Evolutionary conservation across 352 stramenopile species (phyloP), one percentile per base, ranked within the genome.

Genomic region (Aphanomyces stellatus): DNA sequence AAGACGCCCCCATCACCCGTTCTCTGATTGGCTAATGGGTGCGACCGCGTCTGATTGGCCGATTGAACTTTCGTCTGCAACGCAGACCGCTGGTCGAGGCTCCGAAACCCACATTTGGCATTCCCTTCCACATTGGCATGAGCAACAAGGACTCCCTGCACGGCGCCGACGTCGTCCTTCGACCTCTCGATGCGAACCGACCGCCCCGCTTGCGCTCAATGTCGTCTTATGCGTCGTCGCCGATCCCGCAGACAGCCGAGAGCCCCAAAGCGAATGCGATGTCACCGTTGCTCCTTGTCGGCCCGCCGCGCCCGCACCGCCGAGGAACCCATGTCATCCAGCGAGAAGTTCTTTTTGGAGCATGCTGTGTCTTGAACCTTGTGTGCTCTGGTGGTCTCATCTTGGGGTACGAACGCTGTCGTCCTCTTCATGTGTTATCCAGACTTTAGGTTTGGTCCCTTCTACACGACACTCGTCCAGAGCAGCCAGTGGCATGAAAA

Each of bases 401-500:
- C 57, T 67, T 92, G 1, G 84, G 84, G 62, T 82, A 46, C 7
- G 35, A 43, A 7, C 46, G 59, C 40, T 19, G 37, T 24, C 11
- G 37, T 6, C 24, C 31, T 48, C 0, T 30, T n/a, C 19, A 53
- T 31, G 57, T 37, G 55, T 10, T 57, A 41, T 4, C 17, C 1
- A 34, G 42, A 28, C 28, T 46, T 10, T 51, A 85, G 75, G 37
- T 92, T 92, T 72, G 84, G 84, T 0, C 84, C 84, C 0, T 72
- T 92, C 17, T 92, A 92, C 53, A 87, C 84, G 22, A 76, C 73
- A 35, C 71, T 92, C 1, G 77, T 88, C 28, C 73, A 74, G 11
- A 82, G 90, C 57, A 66, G 78, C 0, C 80, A 92, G 62, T 92
- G 84, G 84, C 77, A 74, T 0, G 80, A 92, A 49, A 69, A 88